Conservation (phyloP, 805 yeast genomes). For the Suhomyces sp. region DNA sequence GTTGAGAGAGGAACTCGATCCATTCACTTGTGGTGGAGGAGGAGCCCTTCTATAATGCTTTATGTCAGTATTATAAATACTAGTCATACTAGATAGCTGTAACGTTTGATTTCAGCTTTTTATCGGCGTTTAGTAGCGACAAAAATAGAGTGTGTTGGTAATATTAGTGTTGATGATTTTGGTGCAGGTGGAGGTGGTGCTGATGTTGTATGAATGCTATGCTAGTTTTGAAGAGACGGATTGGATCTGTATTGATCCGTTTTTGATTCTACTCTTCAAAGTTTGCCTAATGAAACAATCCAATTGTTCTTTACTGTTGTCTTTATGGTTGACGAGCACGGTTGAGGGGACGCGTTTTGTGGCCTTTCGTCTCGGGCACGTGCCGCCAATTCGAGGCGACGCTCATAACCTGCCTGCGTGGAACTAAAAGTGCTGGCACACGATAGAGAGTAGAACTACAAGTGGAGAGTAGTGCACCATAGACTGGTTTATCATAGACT, state of each 20-base stretch:
- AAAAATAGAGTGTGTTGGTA: neutral
- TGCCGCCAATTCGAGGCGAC: neutral
- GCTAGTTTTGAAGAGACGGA: neutral
- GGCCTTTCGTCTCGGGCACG: slow-evolving; percentile 4
- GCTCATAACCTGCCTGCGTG: too few species aligned
- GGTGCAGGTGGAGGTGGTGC: too few species aligned
- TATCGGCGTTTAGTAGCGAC: neutral
- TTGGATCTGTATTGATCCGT: neutral
- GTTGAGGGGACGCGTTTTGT: slow-evolving; percentile 6
- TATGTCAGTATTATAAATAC: slow-evolving; percentile 40
- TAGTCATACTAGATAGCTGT: slow-evolving; percentile 25
- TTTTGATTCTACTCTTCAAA: neutral
- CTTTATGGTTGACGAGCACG: neutral
- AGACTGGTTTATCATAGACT: too few species aligned
- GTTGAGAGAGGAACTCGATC: neutral
- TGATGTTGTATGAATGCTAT: too few species aligned
- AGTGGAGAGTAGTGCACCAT: neutral
- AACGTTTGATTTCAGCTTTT: neutral
- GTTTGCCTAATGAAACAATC: neutral
- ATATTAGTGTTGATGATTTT: too few species aligned
- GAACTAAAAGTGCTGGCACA: too few species aligned
- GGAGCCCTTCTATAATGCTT: slow-evolving; percentile 44
- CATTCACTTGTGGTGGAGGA: slow-evolving; percentile 34
- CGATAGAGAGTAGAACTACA: too few species aligned
- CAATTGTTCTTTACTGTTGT: neutral